Evolutionary conservation across 75 land plant genomes (phyloP).

Genomic region (Ceratopteris richardii): DNA sequence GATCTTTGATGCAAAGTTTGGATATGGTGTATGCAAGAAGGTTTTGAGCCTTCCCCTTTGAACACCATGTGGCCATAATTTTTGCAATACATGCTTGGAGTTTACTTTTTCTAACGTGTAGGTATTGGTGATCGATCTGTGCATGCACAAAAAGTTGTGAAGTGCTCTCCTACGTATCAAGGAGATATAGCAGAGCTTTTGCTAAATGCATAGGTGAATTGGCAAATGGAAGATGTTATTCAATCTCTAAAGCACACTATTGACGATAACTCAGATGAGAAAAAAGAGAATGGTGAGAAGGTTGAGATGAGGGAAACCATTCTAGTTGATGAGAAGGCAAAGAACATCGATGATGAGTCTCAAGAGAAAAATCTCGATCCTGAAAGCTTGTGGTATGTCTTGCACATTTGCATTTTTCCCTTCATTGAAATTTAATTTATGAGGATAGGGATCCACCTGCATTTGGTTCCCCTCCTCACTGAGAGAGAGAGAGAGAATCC

Average conservation of each 20-base stretch:
- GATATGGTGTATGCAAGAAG: constrained; percentile 58
- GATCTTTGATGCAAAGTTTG: constrained; percentile 43
- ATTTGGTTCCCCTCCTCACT: too few species aligned
- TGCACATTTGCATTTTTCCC: too few species aligned
- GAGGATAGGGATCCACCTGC: too few species aligned
- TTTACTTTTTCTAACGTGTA: constrained; percentile 48
- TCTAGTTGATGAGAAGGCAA: not conserved
- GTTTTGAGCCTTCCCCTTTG: constrained; percentile 67
- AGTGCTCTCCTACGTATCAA: constrained; percentile 73
- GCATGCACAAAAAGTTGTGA: constrained; percentile 52
- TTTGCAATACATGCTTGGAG: constrained; percentile 70
- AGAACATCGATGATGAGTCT: not conserved
- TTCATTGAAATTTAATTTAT: too few species aligned
- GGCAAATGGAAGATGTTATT: constrained; percentile 41
- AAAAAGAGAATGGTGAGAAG: constrained; percentile 2
- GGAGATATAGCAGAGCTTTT: constrained; percentile 67
- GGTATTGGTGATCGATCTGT: constrained; percentile 40
- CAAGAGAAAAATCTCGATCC: too few species aligned
- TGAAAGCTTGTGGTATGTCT: too few species aligned
- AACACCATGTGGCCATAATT: constrained; percentile 94
- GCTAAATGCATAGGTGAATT: constrained; percentile 48
- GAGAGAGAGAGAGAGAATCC: too few species aligned
- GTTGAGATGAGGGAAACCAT: constrained; percentile 8
- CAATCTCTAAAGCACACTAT: constrained; percentile 14
- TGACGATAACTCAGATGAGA: constrained; percentile 12